phyloP scores from a whole-genome alignment of 306 rosid genomes.

The Mimosa pudica region DNA sequence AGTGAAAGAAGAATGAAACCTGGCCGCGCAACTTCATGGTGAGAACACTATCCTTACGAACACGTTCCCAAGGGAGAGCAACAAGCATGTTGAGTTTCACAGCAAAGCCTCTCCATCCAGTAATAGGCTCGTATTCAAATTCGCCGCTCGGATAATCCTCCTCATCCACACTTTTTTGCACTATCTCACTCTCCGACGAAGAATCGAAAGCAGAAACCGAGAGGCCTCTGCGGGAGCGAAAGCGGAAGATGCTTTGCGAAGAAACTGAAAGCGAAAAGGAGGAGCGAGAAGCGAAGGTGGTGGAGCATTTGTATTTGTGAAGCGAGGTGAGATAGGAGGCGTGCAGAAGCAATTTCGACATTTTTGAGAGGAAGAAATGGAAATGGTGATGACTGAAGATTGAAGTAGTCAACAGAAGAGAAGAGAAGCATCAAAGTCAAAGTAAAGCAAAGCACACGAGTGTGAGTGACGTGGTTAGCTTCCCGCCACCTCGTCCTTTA shows the following conservation, averaged over 20 bases:
- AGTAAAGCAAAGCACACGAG: too few relatives aligned
- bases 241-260: constrained; percentile 15
- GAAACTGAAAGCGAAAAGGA: constrained; percentile 30
- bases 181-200: too few relatives aligned
- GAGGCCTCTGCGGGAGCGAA: constrained; percentile 28
- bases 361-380: constrained; percentile 12
- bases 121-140: constrained; percentile 53
- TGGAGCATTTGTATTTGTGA: constrained; percentile 13
- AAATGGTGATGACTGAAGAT: not conserved
- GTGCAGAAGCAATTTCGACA: constrained; percentile 59
- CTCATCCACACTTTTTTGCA: too few relatives aligned
- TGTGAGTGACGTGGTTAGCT: not conserved
- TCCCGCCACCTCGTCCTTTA: constrained; percentile 23
- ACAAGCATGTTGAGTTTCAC: constrained; percentile 76
- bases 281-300: constrained; percentile 1
- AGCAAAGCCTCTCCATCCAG: constrained; percentile 57
- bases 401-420: not conserved
- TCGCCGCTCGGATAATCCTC: constrained; percentile 70
- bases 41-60: constrained; percentile 72
- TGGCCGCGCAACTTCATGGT: constrained; percentile 84
- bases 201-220: constrained; percentile 56
- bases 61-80: constrained; percentile 88
- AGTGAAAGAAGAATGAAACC: constrained; percentile 40
- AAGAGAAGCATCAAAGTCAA: not conserved
- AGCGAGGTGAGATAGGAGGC: constrained; percentile 41